Conservation (phyloP, 768 basidiomycete species). For the Gelatoporia subvermispora region DNA sequence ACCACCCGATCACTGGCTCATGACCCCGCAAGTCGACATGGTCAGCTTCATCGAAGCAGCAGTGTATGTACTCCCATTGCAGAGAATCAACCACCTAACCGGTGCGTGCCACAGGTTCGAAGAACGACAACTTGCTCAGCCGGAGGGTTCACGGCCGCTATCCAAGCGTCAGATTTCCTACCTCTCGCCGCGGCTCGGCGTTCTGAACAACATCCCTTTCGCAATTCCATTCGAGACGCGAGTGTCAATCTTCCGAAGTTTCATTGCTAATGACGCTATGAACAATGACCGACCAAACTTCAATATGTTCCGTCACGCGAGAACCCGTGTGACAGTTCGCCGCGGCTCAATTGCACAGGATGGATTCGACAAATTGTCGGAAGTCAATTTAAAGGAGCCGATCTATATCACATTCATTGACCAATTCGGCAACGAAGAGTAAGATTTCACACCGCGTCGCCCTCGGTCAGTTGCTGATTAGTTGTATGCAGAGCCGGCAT, state of each 20-base stretch:
- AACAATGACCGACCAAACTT: slow-evolving; percentile 1
- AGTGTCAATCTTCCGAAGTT: slow-evolving; percentile 85
- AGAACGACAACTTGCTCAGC: slow-evolving; percentile 47
- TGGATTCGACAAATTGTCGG: slow-evolving; percentile 80
- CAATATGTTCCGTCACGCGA: slow-evolving; percentile 9
- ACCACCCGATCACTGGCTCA: slow-evolving; percentile 81
- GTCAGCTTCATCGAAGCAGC: slow-evolving; percentile 82
- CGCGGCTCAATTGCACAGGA: slow-evolving; percentile 81
- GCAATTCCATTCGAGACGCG: slow-evolving; percentile 89
- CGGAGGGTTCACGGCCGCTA: slow-evolving; percentile 25
- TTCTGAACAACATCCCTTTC: slow-evolving; percentile 95
- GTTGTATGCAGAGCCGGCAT: slow-evolving; percentile 66
- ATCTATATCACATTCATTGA: slow-evolving; percentile 92
- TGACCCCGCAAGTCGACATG: slow-evolving; percentile 55
- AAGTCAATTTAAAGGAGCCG: slow-evolving; percentile 73
- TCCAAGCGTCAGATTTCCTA: slow-evolving; percentile 69
- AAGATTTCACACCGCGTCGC: slow-evolving; percentile 24
- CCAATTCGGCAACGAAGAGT: slow-evolving; percentile 84
- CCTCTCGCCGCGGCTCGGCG: slow-evolving; percentile 80
- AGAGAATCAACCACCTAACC: neutral
- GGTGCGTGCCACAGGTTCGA: slow-evolving; percentile 45
- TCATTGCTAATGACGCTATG: slow-evolving; percentile 62
- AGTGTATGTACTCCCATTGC: slow-evolving; percentile 42
- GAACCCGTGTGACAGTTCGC: slow-evolving; percentile 52
- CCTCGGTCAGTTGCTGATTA: neutral